Base-by-base conservation (phyloP, 768 basidiomycete genomes). In the Rhizopogon roseolus region DNA sequence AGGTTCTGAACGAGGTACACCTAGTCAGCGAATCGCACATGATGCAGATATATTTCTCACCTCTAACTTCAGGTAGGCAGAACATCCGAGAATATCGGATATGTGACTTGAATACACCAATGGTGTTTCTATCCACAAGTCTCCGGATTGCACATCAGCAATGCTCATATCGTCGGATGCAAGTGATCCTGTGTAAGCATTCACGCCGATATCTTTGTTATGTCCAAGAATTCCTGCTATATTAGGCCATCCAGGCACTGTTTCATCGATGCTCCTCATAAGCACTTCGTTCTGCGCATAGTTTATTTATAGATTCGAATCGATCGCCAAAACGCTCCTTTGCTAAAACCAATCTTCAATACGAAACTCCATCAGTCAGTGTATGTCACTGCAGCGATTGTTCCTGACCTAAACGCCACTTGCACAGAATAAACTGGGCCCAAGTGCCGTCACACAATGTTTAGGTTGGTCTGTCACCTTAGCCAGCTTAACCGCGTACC, bases 11-110 rank as follows among this genome's bases (percentile, higher is more conserved):
- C 52, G 34, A 42, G 37, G 53, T 60, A 14, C 16, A 27, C 11
- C 34, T 39, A 40, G 11, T 45, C 19, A 17, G 49, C 51, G 37
- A 41, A 28, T 44, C 25, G 0, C 45, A 43, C 25, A 19, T n/a
- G 9, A 54, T 44, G n/a, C 39, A 16, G 22, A 43, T 39, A 49
- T 50, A 16, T 28, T 55, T 36, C 73, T 60, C 54, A 86, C 86
- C 73, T 91, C 88, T 11, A 90, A 77, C 60, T 91, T 90, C 51
- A 90, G 76, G 67, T 85, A 86, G 1, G 79, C 84, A 28, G 76
- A 69, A 27, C 75, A 76, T 17, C 75, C 76, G 13, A 82, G 60
- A 27, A 69, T 66, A 10, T 76, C 66, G 2, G 88, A 90, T 42
- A 88, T 76, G 17, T 74, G 71, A 49, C 65, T 71, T 17, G 88